phyloP scores from a whole-genome alignment of 441 rosid genomes.

The Erysimum pusillum region DNA sequence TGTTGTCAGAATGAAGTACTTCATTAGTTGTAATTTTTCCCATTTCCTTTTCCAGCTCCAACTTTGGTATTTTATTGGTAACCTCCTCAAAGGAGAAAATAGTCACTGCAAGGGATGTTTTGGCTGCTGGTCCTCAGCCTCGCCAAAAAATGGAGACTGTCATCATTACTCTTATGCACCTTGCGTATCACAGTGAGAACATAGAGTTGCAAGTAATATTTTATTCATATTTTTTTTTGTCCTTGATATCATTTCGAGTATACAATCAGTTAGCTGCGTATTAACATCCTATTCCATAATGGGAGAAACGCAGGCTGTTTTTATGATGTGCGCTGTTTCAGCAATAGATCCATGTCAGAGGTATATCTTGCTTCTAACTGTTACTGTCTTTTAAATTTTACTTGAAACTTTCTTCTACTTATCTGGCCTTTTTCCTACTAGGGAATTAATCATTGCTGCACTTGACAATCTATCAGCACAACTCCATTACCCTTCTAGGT shows the following conservation, averaged over 20 bases:
- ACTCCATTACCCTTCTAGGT: slow-evolving; percentile 80
- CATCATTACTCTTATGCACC: slow-evolving; percentile 87
- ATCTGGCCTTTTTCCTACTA: slow-evolving; percentile 52
- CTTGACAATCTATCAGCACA: slow-evolving; percentile 83
- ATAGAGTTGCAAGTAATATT: slow-evolving; percentile 84
- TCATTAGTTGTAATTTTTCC: slow-evolving; percentile 18
- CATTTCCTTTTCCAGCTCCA: slow-evolving; percentile 65
- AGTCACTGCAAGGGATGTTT: slow-evolving; percentile 78
- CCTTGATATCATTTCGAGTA: slow-evolving; percentile 1
- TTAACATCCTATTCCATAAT: slow-evolving; percentile 28
- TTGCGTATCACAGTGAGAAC: slow-evolving; percentile 90
- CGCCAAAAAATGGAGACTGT: slow-evolving; percentile 76
- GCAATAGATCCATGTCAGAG: slow-evolving; percentile 90
- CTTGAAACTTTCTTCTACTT: slow-evolving; percentile 29
- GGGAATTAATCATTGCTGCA: slow-evolving; percentile 81
- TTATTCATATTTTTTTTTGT: slow-evolving; percentile 21
- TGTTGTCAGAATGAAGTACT: slow-evolving; percentile 13
- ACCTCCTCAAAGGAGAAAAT: slow-evolving; percentile 72
- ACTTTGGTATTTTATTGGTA: slow-evolving; percentile 81
- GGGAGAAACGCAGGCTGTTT: slow-evolving; percentile 78
- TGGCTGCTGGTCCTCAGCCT: slow-evolving; percentile 87
- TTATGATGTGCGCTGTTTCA: slow-evolving; percentile 86
- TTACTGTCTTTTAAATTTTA: slow-evolving; percentile 12
- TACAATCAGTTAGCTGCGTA: slow-evolving; percentile 15
- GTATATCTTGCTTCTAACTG: slow-evolving; percentile 52